Percentiles rank a stretch among this genome's conserved stretches.
phyloP scores from a whole-genome alignment of 345 rosid species.

The Salix viminalis region DNA sequence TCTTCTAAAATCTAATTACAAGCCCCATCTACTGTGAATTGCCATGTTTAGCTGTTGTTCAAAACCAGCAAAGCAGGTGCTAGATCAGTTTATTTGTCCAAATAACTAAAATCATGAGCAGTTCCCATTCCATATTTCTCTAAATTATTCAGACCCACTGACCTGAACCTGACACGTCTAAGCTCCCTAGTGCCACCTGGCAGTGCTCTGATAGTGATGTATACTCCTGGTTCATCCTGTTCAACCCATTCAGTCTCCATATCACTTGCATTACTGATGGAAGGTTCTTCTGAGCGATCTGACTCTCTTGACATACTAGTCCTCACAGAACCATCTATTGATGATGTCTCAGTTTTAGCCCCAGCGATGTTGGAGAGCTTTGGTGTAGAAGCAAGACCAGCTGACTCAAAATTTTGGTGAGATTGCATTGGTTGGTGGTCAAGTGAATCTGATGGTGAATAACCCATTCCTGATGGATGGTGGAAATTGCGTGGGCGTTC shows the following conservation, averaged over 20 bases:
- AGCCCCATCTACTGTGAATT: not conserved
- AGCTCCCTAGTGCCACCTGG: slow-evolving; percentile 84
- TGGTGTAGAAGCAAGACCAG: slow-evolving; percentile 61
- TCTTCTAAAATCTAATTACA: not conserved
- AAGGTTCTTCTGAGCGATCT: slow-evolving; percentile 70
- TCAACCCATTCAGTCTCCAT: slow-evolving; percentile 91
- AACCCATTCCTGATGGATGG: slow-evolving; percentile 43
- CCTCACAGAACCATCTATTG: slow-evolving; percentile 64
- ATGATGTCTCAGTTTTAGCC: slow-evolving; percentile 70
- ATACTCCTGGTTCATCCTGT: slow-evolving; percentile 93
- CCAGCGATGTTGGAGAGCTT: slow-evolving; percentile 67
- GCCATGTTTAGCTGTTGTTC: not conserved
- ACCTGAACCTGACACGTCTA: slow-evolving; percentile 97
- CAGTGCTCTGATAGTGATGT: slow-evolving; percentile 73
- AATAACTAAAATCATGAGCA: not conserved
- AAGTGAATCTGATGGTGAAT: slow-evolving; percentile 63
- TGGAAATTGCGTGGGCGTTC: slow-evolving; percentile 49
- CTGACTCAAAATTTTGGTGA: slow-evolving; percentile 35
- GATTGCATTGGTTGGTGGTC: slow-evolving; percentile 52
- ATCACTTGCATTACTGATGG: slow-evolving; percentile 90
- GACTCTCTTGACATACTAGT: slow-evolving; percentile 73
- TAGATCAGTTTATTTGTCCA: not conserved
- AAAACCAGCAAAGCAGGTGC: not conserved
- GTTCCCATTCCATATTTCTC: not conserved
- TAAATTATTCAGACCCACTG: slow-evolving; percentile 4